phyloP scores from a whole-genome alignment of 805 yeast species.

The Saccharomycopsis selenospora region DNA sequence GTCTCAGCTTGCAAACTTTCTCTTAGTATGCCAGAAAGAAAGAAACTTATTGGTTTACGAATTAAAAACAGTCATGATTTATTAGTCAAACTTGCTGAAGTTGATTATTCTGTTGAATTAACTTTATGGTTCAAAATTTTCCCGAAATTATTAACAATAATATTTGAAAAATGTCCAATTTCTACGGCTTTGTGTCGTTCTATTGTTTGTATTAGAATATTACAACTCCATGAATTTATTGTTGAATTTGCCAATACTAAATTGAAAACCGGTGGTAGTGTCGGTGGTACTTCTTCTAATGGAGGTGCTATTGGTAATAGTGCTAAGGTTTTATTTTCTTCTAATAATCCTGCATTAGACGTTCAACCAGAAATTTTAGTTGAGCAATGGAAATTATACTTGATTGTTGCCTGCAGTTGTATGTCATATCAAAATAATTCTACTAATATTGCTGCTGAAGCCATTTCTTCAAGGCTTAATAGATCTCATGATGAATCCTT shows the following conservation, averaged over 20 bases:
- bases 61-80: conserved; percentile 54
- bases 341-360: conserved; percentile 21
- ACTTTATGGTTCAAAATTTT: conserved; percentile 92
- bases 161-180: conserved; percentile 80
- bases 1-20: conserved; percentile 42
- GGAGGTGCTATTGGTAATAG: conserved; percentile 21
- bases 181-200: conserved; percentile 91
- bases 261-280: conserved; percentile 21
- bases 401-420: conserved; percentile 88
- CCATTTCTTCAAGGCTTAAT: too few relatives aligned
- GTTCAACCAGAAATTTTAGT: conserved; percentile 63
- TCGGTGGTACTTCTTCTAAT: neutral
- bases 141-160: conserved; percentile 62
- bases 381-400: conserved; percentile 82
- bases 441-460: neutral
- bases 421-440: too few relatives aligned
- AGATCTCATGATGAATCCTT: too few relatives aligned
- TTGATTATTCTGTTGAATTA: conserved; percentile 90
- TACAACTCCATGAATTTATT: conserved; percentile 72
- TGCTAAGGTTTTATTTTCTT: conserved; percentile 30
- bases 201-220: conserved; percentile 79
- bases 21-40: conserved; percentile 70
- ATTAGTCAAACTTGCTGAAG: conserved; percentile 73
- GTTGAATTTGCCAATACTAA: conserved; percentile 44
- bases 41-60: conserved; percentile 57